Percentiles rank a stretch among this genome's conserved stretches.
phyloP scores from a whole-genome alignment of 2,329 filamentous ascomycete species.

The Fusarium hainanense region DNA sequence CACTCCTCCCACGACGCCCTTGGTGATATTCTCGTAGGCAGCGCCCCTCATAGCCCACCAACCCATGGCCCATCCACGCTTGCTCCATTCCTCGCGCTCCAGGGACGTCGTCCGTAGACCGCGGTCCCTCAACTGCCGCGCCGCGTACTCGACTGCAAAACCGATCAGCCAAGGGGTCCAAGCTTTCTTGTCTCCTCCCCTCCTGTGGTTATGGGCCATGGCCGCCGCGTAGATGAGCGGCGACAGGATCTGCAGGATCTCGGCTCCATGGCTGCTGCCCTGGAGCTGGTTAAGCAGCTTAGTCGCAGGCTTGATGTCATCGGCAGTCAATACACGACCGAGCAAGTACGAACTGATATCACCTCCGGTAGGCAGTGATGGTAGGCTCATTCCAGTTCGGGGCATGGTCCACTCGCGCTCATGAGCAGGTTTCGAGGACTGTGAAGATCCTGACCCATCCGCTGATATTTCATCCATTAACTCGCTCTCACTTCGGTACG shows the following conservation, averaged over 20 bases:
- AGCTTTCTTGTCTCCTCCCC: conserved; percentile 71
- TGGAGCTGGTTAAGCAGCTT: conserved; percentile 86
- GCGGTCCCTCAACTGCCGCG: conserved; percentile 81
- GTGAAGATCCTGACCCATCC: conserved; percentile 43
- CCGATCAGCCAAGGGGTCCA: conserved; percentile 96
- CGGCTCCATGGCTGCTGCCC: conserved; percentile 79
- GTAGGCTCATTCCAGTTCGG: conserved; percentile 87
- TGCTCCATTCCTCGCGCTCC: conserved; percentile 89
- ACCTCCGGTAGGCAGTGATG: conserved; percentile 80
- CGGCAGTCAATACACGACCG: conserved; percentile 89
- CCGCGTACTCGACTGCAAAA: conserved; percentile 84
- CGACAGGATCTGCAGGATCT: conserved; percentile 90
- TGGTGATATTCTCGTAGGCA: conserved; percentile 93
- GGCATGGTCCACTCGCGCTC: conserved; percentile 87
- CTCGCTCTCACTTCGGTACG: conserved; percentile 54
- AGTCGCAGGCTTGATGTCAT: conserved; percentile 94
- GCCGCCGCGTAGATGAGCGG: conserved; percentile 88
- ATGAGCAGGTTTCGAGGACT: conserved; percentile 51
- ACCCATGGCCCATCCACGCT: conserved; percentile 87
- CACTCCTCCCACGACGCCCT: conserved; percentile 77
- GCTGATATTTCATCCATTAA: conserved; percentile 56
- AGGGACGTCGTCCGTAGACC: conserved; percentile 85
- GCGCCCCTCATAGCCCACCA: conserved; percentile 99
- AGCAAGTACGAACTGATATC: conserved; percentile 91
- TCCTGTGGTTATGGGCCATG: conserved; percentile 70